Evolutionary conservation across 345 rosid genomes (phyloP).

Genomic region (Gossypium turneri): DNA sequence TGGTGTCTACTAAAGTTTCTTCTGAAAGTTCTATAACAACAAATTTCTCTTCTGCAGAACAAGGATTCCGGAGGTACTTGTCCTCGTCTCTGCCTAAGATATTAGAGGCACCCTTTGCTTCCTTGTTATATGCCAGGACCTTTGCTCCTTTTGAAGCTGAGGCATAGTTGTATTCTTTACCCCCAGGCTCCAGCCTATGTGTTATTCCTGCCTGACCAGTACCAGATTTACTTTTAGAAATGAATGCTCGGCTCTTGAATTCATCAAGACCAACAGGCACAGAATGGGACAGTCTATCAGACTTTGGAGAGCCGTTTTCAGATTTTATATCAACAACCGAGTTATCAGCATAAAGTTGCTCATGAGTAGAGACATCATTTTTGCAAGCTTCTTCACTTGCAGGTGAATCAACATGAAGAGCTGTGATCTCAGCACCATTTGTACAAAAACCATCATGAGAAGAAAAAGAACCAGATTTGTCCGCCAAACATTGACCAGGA

Average conservation of each 20-base stretch:
- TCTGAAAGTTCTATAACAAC: slow-evolving; percentile 87
- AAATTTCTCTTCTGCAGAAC: slow-evolving; percentile 85
- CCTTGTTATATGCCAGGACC: slow-evolving; percentile 77
- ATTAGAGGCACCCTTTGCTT: slow-evolving; percentile 85
- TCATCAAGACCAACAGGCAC: slow-evolving; percentile 81
- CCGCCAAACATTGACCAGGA: slow-evolving; percentile 22
- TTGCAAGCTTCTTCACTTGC: slow-evolving; percentile 26
- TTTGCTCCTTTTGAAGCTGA: slow-evolving; percentile 89
- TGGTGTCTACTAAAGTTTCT: slow-evolving; percentile 82
- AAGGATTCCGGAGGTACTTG: slow-evolving; percentile 89
- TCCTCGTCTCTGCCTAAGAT: slow-evolving; percentile 78
- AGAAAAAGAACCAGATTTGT: slow-evolving; percentile 24
- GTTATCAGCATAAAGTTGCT: slow-evolving; percentile 25
- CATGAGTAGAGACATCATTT: slow-evolving; percentile 16
- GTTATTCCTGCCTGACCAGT: slow-evolving; percentile 55
- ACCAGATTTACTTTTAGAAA: slow-evolving; percentile 55
- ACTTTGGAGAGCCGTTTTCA: slow-evolving; percentile 31
- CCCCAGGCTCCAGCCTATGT: slow-evolving; percentile 91
- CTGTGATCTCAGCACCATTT: slow-evolving; percentile 14
- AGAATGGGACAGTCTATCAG: slow-evolving; percentile 47
- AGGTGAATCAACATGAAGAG: slow-evolving; percentile 13
- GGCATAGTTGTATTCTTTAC: slow-evolving; percentile 83
- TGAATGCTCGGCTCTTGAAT: slow-evolving; percentile 79
- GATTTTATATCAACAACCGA: slow-evolving; percentile 25
- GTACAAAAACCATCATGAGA: slow-evolving; percentile 20